Percentiles rank a stretch among this genome's conserved stretches.
Conservation (phyloP, 2,329 filamentous ascomycete species). For the Claviceps quebecensis region DNA sequence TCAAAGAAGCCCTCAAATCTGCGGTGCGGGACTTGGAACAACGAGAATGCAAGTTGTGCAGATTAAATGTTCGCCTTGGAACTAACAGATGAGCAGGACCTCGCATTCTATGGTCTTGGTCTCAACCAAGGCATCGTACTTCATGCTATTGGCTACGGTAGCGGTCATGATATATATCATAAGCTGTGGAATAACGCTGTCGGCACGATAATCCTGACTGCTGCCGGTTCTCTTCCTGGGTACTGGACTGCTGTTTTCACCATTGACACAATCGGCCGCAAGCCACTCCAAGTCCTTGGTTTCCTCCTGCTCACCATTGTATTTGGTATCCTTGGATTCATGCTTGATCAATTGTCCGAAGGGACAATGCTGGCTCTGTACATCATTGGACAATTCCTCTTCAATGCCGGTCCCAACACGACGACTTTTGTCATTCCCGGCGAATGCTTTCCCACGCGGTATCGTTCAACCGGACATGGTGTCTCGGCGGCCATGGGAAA, state of each 20-base stretch:
- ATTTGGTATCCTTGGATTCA: slow-evolving; percentile 50
- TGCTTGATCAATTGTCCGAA: slow-evolving; percentile 33
- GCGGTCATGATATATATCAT: slow-evolving; percentile 49
- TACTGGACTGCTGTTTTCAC: slow-evolving; percentile 66
- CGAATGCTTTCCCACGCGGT: slow-evolving; percentile 51
- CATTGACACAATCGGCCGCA: slow-evolving; percentile 64
- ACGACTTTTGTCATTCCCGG: slow-evolving; percentile 53
- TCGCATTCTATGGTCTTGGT: slow-evolving; percentile 55
- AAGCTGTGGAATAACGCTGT: slow-evolving; percentile 59
- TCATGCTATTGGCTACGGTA: slow-evolving; percentile 55
- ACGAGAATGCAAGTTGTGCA: no score
- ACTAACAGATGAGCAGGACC: slow-evolving; percentile 31
- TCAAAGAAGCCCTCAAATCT: neutral
- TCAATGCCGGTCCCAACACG: slow-evolving; percentile 52
- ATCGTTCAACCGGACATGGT: slow-evolving; percentile 49
- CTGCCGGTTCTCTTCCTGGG: slow-evolving; percentile 64
- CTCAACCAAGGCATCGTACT: slow-evolving; percentile 66
- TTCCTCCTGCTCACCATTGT: slow-evolving; percentile 47
- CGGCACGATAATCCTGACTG: slow-evolving; percentile 64
- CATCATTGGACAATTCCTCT: slow-evolving; percentile 51
- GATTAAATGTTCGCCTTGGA: neutral
- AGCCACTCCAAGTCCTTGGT: slow-evolving; percentile 55
- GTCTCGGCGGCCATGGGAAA: slow-evolving; percentile 54
- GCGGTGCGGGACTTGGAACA: no score
- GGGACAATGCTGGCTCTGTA: slow-evolving; percentile 44